Conservation (phyloP, 139 green algal species). For the Diplosphaera chodatii region DNA sequence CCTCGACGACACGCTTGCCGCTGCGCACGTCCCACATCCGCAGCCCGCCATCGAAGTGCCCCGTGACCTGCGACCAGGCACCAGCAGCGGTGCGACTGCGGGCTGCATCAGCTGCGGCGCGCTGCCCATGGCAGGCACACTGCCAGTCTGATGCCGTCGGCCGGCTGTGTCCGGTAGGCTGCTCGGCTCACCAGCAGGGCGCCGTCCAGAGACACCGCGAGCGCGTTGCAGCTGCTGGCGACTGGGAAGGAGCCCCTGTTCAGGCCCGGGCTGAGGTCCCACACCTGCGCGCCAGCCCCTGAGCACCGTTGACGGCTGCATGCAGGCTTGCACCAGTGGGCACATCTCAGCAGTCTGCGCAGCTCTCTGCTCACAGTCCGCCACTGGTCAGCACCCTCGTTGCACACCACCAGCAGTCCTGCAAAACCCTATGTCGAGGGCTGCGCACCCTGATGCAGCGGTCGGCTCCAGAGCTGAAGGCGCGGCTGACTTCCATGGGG, state of each 20-base stretch:
- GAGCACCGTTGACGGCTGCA: too few relatives aligned
- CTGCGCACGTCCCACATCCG: conserved; percentile 61
- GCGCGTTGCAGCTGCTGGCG: conserved; percentile 45
- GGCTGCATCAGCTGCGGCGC: too few relatives aligned
- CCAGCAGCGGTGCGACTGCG: too few relatives aligned
- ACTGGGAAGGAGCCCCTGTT: conserved; percentile 40
- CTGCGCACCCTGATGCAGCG: conserved; percentile 49
- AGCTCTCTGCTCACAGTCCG: too few relatives aligned
- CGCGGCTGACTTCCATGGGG: conserved; percentile 39
- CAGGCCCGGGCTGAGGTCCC: conserved; percentile 56
- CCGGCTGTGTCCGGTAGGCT: too few relatives aligned
- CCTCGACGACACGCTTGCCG: conserved; percentile 19
- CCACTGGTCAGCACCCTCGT: too few relatives aligned
- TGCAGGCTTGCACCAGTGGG: too few relatives aligned
- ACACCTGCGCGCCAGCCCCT: conserved; percentile 42
- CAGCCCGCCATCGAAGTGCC: conserved; percentile 65
- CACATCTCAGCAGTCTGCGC: too few relatives aligned
- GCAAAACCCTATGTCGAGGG: too few relatives aligned
- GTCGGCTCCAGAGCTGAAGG: conserved; percentile 50
- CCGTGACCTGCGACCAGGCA: conserved; percentile 32
- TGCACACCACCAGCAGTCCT: too few relatives aligned
- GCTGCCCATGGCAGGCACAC: too few relatives aligned
- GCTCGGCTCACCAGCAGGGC: conserved; percentile 30
- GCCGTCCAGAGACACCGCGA: conserved; percentile 39
- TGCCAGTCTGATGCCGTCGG: too few relatives aligned